Base-by-base conservation (phyloP, 2,329 filamentous ascomycete genomes). In the Chlorencoelia australis region DNA sequence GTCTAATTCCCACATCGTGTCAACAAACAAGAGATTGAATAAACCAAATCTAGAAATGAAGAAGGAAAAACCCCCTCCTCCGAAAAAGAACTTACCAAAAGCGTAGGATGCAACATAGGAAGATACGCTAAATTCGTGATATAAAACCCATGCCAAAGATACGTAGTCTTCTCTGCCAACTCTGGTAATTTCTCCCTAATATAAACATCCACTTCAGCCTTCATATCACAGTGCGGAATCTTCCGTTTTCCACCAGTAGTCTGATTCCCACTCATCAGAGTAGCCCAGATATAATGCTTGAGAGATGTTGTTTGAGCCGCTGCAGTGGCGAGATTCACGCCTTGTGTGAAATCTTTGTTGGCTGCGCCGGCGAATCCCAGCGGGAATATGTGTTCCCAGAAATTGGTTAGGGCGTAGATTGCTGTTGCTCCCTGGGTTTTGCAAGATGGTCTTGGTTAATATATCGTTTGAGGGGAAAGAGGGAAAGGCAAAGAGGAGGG, bases 361-460 rank as follows among this genome's bases (percentile, higher is more conserved):
- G 59, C 56, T 0, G 61, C 52, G 22, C 57, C 50, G 2, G 59
- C 48, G 5, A 54, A 45, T 0, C 54, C 53, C 3, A 43, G 9
- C 1, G 58, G 53, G 43, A 59, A 43, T 47, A 71, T 71, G 2
- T 63, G 59, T 36, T 69, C 64, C 65, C 66, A 75, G 54, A 69
- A 75, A 41, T 75, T 63, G 0, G 71, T 75, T 32, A 72, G 65
- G 39, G 63, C 63, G 53, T 73, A 75, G 40, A 75, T 69, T 39
- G 63, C 52, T 39, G 65, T 61, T 19, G 67, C 66, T 4, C 63
- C 65, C 5, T 47, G n/a, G n/a, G n/a, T n/a, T n/a, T n/a, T n/a
- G n/a, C n/a, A n/a, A n/a, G n/a, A n/a, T n/a, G n/a, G n/a, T n/a
- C n/a, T n/a, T n/a, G n/a, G n/a, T n/a, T n/a, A n/a, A n/a, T n/a